phyloP scores from a whole-genome alignment of 2,329 filamentous ascomycete genomes.

The Colletotrichum tabaci region DNA sequence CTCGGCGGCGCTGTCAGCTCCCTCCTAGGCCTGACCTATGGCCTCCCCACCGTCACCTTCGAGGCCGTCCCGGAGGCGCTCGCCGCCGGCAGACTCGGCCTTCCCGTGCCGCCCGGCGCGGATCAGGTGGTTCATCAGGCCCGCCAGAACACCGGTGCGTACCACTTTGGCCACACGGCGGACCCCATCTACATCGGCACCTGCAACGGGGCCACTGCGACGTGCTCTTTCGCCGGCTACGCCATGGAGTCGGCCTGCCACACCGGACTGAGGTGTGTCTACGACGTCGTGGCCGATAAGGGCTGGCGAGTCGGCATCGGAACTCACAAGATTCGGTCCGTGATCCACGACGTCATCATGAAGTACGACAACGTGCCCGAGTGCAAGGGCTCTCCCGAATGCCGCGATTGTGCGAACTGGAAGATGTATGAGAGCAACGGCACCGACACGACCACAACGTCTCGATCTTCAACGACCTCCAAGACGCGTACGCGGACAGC shows the following conservation, averaged over 20 bases:
- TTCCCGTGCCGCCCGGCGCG: conserved; percentile 86
- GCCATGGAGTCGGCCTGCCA: conserved; percentile 96
- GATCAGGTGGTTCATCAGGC: conserved; percentile 80
- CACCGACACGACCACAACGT: conserved; percentile 80
- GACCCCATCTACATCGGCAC: conserved; percentile 96
- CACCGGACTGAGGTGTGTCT: conserved; percentile 88
- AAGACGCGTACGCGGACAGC: conserved; percentile 79
- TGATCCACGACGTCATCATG: conserved; percentile 89
- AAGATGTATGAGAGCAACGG: conserved; percentile 96
- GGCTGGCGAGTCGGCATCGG: conserved; percentile 93
- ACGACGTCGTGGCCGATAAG: conserved; percentile 92
- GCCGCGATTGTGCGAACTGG: conserved; percentile 92
- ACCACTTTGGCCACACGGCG: conserved; percentile 95
- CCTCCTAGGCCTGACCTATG: conserved; percentile 92
- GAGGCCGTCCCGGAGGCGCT: conserved; percentile 94
- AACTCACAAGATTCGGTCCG: conserved; percentile 89
- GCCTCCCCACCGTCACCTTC: conserved; percentile 91
- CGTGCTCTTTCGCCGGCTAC: conserved; percentile 93
- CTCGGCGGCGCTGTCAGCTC: conserved; percentile 91
- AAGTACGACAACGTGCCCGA: conserved; percentile 85
- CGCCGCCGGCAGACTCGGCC: conserved; percentile 85
- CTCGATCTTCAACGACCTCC: conserved; percentile 68
- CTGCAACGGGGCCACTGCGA: conserved; percentile 90
- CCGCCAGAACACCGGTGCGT: conserved; percentile 81
- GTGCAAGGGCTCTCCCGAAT: conserved; percentile 83